phyloP scores from a whole-genome alignment of 2,329 filamentous ascomycete genomes.

The Ophiocordyceps unilateralis region DNA sequence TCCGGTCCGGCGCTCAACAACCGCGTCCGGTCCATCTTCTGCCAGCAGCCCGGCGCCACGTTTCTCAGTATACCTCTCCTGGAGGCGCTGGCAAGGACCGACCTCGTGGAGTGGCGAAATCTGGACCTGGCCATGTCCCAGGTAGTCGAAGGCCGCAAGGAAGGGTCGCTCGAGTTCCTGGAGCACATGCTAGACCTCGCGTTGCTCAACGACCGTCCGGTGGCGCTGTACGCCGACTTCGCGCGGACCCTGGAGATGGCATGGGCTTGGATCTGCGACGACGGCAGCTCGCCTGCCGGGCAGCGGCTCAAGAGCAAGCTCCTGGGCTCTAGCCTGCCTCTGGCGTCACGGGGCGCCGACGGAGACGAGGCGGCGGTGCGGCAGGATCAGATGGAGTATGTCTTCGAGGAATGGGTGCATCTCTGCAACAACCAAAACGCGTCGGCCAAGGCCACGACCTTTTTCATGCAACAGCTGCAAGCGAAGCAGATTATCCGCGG shows the following conservation, averaged over 20 bases:
- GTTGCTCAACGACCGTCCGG: slow-evolving; percentile 59
- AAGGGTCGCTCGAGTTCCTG: slow-evolving; percentile 62
- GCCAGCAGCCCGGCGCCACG: slow-evolving; percentile 34
- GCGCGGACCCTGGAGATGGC: slow-evolving; percentile 66
- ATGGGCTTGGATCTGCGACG: slow-evolving; percentile 64
- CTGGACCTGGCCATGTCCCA: slow-evolving; percentile 59
- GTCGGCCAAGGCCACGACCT: slow-evolving; percentile 50
- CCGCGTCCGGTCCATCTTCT: slow-evolving; percentile 37
- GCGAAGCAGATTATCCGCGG: slow-evolving; percentile 53
- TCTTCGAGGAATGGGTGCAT: slow-evolving; percentile 90
- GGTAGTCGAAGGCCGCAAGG: slow-evolving; percentile 53
- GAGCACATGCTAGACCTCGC: slow-evolving; percentile 62
- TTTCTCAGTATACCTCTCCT: slow-evolving; percentile 42
- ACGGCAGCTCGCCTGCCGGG: slow-evolving; percentile 44
- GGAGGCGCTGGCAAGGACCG: slow-evolving; percentile 38
- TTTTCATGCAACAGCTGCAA: slow-evolving; percentile 76
- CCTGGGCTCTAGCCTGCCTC: slow-evolving; percentile 21
- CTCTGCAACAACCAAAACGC: slow-evolving; percentile 63
- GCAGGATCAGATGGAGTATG: slow-evolving; percentile 77
- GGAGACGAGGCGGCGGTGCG: slow-evolving; percentile 37
- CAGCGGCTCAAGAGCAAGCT: slow-evolving; percentile 55
- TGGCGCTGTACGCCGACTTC: slow-evolving; percentile 72
- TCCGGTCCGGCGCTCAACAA: slow-evolving; percentile 34
- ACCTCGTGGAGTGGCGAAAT: slow-evolving; percentile 43
- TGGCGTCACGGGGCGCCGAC: slow-evolving; percentile 24